Conservation (phyloP, 805 yeast species). For the Hanseniaspora clermontiae region DNA sequence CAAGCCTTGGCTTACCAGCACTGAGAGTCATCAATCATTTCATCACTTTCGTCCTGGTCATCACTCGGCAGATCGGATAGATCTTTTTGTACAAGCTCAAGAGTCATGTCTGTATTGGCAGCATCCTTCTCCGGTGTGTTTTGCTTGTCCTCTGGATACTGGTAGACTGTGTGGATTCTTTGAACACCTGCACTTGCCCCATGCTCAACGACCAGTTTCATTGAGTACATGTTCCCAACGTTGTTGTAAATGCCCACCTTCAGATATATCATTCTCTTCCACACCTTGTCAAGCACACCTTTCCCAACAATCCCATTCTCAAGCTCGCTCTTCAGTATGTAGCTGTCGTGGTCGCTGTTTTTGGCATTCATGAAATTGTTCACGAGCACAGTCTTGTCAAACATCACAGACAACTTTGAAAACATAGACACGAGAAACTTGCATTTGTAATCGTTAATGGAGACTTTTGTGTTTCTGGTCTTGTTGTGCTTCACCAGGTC, state of each 20-base stretch:
- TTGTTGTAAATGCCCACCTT: slow-evolving; percentile 5
- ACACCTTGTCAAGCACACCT: slow-evolving; percentile 8
- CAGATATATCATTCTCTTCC: slow-evolving; percentile 7
- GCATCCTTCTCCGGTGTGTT: too few species aligned
- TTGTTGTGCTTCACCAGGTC: background rate
- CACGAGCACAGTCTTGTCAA: slow-evolving; percentile 1
- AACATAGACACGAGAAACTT: background rate
- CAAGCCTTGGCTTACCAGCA: background rate
- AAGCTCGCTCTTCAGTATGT: slow-evolving; percentile 7
- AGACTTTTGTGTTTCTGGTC: background rate
- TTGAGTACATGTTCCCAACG: background rate
- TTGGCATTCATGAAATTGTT: slow-evolving; percentile 10
- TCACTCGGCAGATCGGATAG: background rate
- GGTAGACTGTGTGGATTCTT: background rate
- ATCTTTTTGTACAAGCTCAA: too few species aligned
- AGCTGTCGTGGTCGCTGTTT: background rate
- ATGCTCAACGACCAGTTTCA: slow-evolving; percentile 3
- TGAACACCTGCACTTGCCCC: background rate
- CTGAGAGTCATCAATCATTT: slow-evolving; percentile 1
- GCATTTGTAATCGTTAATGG: slow-evolving; percentile 4
- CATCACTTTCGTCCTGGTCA: background rate
- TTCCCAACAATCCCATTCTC: slow-evolving; percentile 11
- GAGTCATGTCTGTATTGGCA: too few species aligned
- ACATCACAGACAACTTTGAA: background rate
- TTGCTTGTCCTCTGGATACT: background rate